These are phyloP conservation scores for Effrenium voratum DNA, from an alignment of 73 alveolate species.

Conservation along the genomic window DNA sequence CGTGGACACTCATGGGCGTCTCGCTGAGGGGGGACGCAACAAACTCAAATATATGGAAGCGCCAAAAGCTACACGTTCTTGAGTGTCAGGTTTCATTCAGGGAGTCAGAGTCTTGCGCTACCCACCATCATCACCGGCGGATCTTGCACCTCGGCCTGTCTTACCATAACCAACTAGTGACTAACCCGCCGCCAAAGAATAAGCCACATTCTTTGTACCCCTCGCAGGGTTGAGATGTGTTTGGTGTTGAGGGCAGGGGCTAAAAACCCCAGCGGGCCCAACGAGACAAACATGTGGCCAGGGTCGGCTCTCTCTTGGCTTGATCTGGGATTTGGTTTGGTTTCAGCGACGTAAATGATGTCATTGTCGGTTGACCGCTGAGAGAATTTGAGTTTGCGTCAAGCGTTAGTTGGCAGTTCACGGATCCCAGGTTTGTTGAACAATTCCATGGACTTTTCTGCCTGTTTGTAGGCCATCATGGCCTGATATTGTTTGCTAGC, in stretches of 20 bases:
- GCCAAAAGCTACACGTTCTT: background rate
- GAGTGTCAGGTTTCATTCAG: background rate
- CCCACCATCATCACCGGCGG: background rate
- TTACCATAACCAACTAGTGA: background rate
- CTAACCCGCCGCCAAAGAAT: background rate
- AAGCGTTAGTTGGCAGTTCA: background rate
- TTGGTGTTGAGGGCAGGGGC: background rate
- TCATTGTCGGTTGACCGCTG: too few relatives aligned
- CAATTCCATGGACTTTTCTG: background rate
- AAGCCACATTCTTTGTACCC: background rate
- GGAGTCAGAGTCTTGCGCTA: background rate
- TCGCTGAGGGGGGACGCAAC: background rate
- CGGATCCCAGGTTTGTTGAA: background rate
- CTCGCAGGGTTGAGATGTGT: background rate
- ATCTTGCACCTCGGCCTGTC: background rate
- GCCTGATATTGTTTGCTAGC: background rate
- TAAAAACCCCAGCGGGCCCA: too few relatives aligned
- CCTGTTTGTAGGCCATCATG: background rate
- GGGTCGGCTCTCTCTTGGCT: too few relatives aligned
- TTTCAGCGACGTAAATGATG: too few relatives aligned
- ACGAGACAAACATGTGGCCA: too few relatives aligned
- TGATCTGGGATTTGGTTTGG: too few relatives aligned
- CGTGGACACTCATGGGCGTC: background rate
- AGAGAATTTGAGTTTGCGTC: too few relatives aligned
- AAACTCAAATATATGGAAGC: background rate